phyloP scores from a whole-genome alignment of 164 flowering plant species.

The Houttuynia cordata region DNA sequence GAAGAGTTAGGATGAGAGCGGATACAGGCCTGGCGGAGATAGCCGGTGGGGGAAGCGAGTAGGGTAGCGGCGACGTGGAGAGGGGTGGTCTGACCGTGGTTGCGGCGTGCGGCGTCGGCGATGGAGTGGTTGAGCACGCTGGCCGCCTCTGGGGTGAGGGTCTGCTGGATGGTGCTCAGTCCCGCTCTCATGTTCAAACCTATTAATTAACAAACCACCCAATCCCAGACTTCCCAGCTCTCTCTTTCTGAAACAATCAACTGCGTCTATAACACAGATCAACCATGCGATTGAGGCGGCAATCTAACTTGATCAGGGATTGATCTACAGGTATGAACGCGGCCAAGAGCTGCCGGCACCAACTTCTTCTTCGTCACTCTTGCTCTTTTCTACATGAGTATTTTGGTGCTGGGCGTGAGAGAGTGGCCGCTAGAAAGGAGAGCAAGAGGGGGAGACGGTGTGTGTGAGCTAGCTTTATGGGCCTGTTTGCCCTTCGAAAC shows the following conservation, averaged over 20 bases:
- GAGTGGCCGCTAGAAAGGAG: too few species aligned
- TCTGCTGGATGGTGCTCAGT: constrained; percentile 71
- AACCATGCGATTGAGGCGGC: too few species aligned
- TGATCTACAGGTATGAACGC: too few species aligned
- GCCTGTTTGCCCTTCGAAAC: not conserved
- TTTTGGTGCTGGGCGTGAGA: too few species aligned
- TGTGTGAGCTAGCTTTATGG: not conserved
- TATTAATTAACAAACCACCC: too few species aligned
- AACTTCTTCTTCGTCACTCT: too few species aligned
- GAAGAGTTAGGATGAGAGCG: constrained; percentile 93
- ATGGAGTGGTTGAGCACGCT: constrained; percentile 74
- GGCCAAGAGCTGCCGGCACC: too few species aligned
- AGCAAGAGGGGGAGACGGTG: not conserved
- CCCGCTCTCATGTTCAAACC: constrained; percentile 59
- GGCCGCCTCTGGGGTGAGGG: constrained; percentile 88
- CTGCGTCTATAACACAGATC: too few species aligned
- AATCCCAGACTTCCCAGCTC: too few species aligned
- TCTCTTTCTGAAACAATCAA: too few species aligned
- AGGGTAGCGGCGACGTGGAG: constrained; percentile 93
- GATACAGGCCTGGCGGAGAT: constrained; percentile 82
- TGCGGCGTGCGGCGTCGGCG: constrained; percentile 69
- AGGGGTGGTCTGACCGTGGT: constrained; percentile 93
- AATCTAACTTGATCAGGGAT: too few species aligned
- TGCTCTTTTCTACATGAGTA: too few species aligned
- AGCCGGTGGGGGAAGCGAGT: constrained; percentile 66